These are phyloP conservation scores for Verruconis gallopava DNA, from an alignment of 2,329 filamentous ascomycete genomes.

Conservation along the genomic window DNA sequence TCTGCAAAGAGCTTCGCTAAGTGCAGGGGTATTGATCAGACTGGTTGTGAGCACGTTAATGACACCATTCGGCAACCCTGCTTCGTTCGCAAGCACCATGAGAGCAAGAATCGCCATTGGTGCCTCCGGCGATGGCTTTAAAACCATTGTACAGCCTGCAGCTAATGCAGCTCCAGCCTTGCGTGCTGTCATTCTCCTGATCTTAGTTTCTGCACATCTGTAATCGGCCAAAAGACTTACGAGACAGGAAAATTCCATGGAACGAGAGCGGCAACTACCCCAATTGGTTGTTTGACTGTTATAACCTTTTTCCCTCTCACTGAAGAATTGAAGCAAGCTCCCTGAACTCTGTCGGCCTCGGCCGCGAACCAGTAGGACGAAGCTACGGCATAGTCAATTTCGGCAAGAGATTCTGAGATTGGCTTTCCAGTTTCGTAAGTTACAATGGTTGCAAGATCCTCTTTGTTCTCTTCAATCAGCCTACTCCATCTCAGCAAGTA, in stretches of 20 bases:
- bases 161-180: constrained; percentile 57
- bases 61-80: constrained; percentile 46
- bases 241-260: constrained; percentile 63
- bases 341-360: constrained; percentile 48
- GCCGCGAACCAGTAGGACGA: constrained; percentile 47
- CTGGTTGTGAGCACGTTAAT: constrained; percentile 49
- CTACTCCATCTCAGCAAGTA: constrained; percentile 52
- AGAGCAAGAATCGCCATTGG: constrained; percentile 43
- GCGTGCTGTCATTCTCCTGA: constrained; percentile 43
- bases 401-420: constrained; percentile 37
- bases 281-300: constrained; percentile 62
- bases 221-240: not conserved
- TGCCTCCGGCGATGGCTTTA: constrained; percentile 58
- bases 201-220: not conserved
- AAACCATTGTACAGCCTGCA: constrained; percentile 61
- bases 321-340: constrained; percentile 45
- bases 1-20: constrained; percentile 42
- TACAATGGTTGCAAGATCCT: constrained; percentile 50
- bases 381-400: constrained; percentile 40
- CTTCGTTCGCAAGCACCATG: constrained; percentile 39
- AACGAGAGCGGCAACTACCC: constrained; percentile 55
- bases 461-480: constrained; percentile 47
- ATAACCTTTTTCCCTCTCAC: constrained; percentile 52
- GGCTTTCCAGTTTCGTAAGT: constrained; percentile 47
- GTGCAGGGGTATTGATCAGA: constrained; percentile 39